A percentile compares a stretch with the other conserved stretches of the same genome.
These are phyloP conservation scores for Coemansia sp. DNA, from an alignment of 192 early-diverging fungal genomes.

Conservation along the genomic window DNA sequence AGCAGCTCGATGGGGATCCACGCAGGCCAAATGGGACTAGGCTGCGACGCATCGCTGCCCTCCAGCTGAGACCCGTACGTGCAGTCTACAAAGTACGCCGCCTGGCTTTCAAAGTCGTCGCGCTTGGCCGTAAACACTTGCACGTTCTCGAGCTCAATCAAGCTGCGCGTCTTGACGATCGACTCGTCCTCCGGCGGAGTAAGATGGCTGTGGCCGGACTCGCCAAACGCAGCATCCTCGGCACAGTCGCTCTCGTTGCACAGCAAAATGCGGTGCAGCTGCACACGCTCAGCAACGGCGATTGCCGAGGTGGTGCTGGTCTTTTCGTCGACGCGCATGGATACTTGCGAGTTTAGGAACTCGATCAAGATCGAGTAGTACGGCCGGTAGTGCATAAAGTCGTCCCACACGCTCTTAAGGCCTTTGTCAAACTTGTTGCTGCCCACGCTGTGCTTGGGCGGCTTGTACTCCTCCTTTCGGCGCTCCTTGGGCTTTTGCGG, in stretches of 20 bases:
- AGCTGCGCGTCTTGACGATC: slow-evolving; percentile 57
- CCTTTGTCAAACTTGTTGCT: slow-evolving; percentile 53
- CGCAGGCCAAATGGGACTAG: slow-evolving; percentile 52
- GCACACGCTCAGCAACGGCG: slow-evolving; percentile 49
- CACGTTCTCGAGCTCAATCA: slow-evolving; percentile 55
- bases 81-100: slow-evolving; percentile 55
- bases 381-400: slow-evolving; percentile 46
- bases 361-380: slow-evolving; percentile 55
- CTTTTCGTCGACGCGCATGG: slow-evolving; percentile 51
- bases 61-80: slow-evolving; percentile 43
- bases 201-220: background rate
- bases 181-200: slow-evolving; percentile 47
- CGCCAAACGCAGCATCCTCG: slow-evolving; percentile 1
- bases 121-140: slow-evolving; percentile 55
- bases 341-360: slow-evolving; percentile 60
- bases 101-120: slow-evolving; percentile 46
- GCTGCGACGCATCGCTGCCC: slow-evolving; percentile 23
- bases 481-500: slow-evolving; percentile 16
- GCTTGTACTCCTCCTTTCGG: slow-evolving; percentile 23
- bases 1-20: slow-evolving; percentile 62
- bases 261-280: slow-evolving; percentile 47
- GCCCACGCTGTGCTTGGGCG: slow-evolving; percentile 13
- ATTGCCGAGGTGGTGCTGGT: slow-evolving; percentile 45
- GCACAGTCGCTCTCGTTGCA: slow-evolving; percentile 28
- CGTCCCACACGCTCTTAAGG: slow-evolving; percentile 49